phyloP scores from a whole-genome alignment of 495 filamentous ascomycete species.

The Podospora pseudoanserina region DNA sequence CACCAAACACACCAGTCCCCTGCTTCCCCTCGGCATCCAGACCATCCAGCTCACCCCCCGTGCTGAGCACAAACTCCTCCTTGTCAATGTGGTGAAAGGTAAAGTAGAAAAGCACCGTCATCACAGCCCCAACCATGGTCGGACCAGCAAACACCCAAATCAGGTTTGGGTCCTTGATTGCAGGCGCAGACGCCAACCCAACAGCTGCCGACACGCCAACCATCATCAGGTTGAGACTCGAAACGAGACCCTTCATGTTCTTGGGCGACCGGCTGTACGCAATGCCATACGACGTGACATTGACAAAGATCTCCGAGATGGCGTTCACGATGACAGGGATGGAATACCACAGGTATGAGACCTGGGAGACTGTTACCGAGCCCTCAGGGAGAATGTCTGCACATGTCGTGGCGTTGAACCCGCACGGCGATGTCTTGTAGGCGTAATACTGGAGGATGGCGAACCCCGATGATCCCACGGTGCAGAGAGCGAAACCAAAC shows the following conservation, averaged over 20 bases:
- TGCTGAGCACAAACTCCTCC: conserved; percentile 43
- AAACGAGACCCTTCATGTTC: conserved; percentile 66
- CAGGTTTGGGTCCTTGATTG: conserved; percentile 59
- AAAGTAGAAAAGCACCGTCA: conserved; percentile 49
- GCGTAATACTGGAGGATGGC: conserved; percentile 70
- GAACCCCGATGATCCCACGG: conserved; percentile 60
- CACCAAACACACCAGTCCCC: not conserved
- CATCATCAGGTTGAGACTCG: conserved; percentile 62
- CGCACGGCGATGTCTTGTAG: conserved; percentile 54
- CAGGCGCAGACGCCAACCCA: conserved; percentile 55
- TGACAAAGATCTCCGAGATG: conserved; percentile 65
- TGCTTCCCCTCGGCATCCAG: not conserved
- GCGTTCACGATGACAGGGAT: conserved; percentile 52
- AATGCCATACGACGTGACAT: conserved; percentile 68
- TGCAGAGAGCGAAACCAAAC: conserved; percentile 63
- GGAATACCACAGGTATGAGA: conserved; percentile 42
- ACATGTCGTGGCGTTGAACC: conserved; percentile 44
- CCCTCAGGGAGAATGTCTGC: conserved; percentile 26
- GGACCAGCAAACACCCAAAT: conserved; percentile 53
- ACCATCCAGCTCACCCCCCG: not conserved
- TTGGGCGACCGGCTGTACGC: conserved; percentile 67
- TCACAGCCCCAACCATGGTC: conserved; percentile 44
- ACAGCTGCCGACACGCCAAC: conserved; percentile 57
- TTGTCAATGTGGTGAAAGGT: conserved; percentile 50
- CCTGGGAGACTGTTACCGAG: not conserved